Percentiles rank a stretch among this genome's conserved stretches.
Evolutionary conservation across 306 rosid genomes (phyloP).

Genomic region (Adenanthera pavonina): DNA sequence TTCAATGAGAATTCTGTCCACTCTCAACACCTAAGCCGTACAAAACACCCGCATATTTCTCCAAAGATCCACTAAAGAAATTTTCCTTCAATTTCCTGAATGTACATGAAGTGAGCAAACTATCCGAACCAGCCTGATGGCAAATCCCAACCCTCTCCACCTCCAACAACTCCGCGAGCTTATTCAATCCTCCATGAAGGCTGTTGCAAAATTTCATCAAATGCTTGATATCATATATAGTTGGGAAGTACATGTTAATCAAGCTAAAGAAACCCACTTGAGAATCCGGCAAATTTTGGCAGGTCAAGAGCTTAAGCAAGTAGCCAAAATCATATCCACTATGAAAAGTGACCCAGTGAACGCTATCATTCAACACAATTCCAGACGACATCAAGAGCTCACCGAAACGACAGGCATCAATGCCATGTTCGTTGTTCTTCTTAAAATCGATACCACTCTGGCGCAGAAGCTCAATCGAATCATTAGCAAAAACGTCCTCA

Average conservation of each 20-base stretch:
- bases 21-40: conserved; percentile 64
- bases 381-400: conserved; percentile 57
- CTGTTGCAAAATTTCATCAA: conserved; percentile 56
- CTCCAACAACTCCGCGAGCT: conserved; percentile 64
- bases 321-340: conserved; percentile 64
- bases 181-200: conserved; percentile 60
- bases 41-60: conserved; percentile 64
- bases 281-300: conserved; percentile 55
- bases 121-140: conserved; percentile 62
- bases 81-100: conserved; percentile 59
- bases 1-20: conserved; percentile 47
- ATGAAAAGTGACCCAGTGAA: conserved; percentile 62
- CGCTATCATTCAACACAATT: conserved; percentile 51
- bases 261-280: conserved; percentile 51
- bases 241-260: conserved; percentile 53
- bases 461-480: conserved; percentile 56
- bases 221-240: conserved; percentile 55
- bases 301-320: conserved; percentile 52
- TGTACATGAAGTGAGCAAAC: conserved; percentile 57
- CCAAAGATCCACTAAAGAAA: conserved; percentile 63
- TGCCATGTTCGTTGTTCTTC: conserved; percentile 49
- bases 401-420: conserved; percentile 51
- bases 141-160: conserved; percentile 59
- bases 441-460: conserved; percentile 61
- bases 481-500: conserved; percentile 57